Percentiles rank a stretch among this genome's conserved stretches.
Evolutionary conservation across 371 early-diverging fungal species (phyloP).

Genomic region (Apophysomyces ossiformis): DNA sequence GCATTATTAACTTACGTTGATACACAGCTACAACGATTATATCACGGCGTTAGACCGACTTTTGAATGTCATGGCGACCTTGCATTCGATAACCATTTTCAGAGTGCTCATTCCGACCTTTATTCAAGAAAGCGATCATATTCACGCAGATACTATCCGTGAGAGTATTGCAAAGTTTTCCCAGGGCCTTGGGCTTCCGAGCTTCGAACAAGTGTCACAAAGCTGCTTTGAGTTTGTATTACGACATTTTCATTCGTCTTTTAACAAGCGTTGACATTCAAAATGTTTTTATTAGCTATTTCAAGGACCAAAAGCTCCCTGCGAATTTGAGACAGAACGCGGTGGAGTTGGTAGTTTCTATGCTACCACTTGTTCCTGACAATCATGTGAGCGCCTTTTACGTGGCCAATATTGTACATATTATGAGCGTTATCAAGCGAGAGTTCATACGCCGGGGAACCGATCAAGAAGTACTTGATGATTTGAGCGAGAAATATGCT

Average conservation of each 20-base stretch:
- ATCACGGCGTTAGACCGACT: constrained; percentile 57
- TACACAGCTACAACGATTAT: constrained; percentile 57
- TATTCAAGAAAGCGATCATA: constrained; percentile 60
- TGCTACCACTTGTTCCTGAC: constrained; percentile 45
- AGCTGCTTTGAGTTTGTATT: constrained; percentile 53
- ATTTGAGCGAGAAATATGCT: constrained; percentile 51
- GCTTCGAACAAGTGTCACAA: constrained; percentile 44
- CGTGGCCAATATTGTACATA: constrained; percentile 45
- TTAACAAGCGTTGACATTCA: not conserved
- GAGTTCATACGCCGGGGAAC: constrained; percentile 29
- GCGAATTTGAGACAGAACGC: constrained; percentile 50
- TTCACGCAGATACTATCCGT: constrained; percentile 49
- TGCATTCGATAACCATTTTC: constrained; percentile 52
- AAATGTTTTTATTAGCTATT: constrained; percentile 35
- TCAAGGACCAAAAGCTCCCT: constrained; percentile 35
- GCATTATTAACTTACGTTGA: not conserved
- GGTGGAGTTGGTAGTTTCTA: constrained; percentile 49
- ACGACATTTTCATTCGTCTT: not conserved
- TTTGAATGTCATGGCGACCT: constrained; percentile 46
- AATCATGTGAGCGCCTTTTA: constrained; percentile 54
- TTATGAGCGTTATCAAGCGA: constrained; percentile 45
- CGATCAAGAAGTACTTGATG: constrained; percentile 40
- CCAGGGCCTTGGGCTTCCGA: constrained; percentile 34
- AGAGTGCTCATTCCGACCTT: constrained; percentile 55
- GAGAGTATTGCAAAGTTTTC: constrained; percentile 44